Evolutionary conservation across 148 eudicot genomes (phyloP).

Genomic region (Vaccinium vitisidaea): DNA sequence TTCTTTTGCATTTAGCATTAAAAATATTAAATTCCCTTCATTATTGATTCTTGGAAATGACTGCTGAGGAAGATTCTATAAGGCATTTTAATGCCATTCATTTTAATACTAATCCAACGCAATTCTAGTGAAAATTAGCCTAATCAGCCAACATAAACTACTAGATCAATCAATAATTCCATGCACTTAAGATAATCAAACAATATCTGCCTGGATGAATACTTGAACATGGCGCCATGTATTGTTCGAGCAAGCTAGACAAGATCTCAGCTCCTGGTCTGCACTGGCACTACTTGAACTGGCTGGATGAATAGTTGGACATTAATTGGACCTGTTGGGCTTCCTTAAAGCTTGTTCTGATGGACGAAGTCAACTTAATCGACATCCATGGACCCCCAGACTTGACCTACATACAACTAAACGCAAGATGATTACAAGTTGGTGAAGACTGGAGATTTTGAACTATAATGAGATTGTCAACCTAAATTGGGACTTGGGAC

Average conservation of each 20-base stretch:
- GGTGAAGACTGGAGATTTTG: background rate
- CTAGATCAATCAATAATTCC: background rate
- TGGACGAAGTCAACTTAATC: background rate
- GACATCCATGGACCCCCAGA: background rate
- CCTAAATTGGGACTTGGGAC: background rate
- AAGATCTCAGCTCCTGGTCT: conserved; percentile 2
- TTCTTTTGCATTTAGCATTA: no score
- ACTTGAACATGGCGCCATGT: background rate
- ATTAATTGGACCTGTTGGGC: background rate
- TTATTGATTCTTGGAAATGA: no score
- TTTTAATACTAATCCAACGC: background rate
- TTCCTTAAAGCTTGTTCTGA: background rate
- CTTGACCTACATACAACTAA: background rate
- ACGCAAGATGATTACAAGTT: background rate
- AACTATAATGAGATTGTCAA: background rate
- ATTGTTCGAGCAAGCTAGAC: background rate
- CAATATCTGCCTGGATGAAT: no score
- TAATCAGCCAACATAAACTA: background rate
- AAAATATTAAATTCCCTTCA: no score
- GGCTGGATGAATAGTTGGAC: background rate
- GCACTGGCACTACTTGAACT: background rate
- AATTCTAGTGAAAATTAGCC: background rate
- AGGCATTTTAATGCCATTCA: background rate
- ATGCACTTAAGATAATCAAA: background rate
- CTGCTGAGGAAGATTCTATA: no score